Conservation (phyloP, 768 basidiomycete genomes). For the Rhizopogon vulgaris region DNA sequence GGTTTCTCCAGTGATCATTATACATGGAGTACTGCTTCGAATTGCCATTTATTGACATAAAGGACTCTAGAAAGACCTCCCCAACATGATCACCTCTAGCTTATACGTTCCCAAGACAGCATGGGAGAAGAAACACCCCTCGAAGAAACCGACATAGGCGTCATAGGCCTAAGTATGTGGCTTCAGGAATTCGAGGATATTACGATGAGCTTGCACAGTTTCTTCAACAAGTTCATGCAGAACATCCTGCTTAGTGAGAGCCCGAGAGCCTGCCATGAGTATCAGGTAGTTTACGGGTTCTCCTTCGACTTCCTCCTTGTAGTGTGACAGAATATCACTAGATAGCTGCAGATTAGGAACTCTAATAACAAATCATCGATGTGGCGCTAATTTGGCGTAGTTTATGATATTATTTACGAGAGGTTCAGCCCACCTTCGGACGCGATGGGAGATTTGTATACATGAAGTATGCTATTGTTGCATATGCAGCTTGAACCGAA, state of each 20-base stretch:
- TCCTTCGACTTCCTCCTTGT: slow-evolving; percentile 28
- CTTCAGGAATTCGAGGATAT: slow-evolving; percentile 13
- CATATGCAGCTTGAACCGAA: no score
- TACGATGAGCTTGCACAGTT: slow-evolving; percentile 13
- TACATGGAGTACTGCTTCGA: no score
- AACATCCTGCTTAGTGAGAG: slow-evolving; percentile 15
- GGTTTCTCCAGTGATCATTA: no score
- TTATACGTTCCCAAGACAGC: no score
- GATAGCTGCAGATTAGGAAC: not conserved
- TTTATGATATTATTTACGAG: slow-evolving; percentile 20
- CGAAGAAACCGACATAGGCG: not conserved
- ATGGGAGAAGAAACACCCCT: no score
- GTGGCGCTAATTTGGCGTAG: slow-evolving; percentile 25
- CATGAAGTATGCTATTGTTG: no score
- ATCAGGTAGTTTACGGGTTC: slow-evolving; percentile 27
- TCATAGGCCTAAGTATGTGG: not conserved
- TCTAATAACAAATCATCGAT: not conserved
- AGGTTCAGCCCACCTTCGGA: no score
- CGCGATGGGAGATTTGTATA: no score
- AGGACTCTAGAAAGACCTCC: no score
- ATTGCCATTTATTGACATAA: no score
- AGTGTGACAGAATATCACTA: slow-evolving; percentile 30
- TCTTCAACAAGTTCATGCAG: slow-evolving; percentile 15
- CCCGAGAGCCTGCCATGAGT: slow-evolving; percentile 14
- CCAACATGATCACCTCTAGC: no score